phyloP scores from a whole-genome alignment of 2,329 filamentous ascomycete genomes.

The Aureobasidium sp. region DNA sequence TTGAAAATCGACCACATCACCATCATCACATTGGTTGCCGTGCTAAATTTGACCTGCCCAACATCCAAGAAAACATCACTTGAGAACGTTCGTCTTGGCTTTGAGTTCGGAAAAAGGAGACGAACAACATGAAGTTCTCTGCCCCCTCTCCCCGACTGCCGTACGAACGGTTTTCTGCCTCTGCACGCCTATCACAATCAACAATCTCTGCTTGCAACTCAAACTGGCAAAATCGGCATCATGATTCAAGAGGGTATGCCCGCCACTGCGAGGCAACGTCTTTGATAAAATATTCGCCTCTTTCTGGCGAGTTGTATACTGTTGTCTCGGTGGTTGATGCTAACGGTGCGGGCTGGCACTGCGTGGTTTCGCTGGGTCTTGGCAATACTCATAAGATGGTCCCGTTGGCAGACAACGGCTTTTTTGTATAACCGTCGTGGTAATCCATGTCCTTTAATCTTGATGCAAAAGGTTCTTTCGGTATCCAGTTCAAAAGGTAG shows the following conservation, averaged over 20 bases:
- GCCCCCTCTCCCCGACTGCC: background rate
- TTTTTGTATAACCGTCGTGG: constrained; percentile 10
- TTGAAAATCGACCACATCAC: background rate
- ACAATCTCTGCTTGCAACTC: background rate
- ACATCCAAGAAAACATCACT: background rate
- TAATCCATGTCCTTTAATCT: constrained; percentile 2
- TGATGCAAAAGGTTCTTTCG: background rate
- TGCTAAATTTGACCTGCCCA: background rate
- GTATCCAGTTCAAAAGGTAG: background rate
- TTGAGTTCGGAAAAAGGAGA: constrained; percentile 6
- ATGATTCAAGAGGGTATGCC: background rate
- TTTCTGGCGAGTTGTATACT: background rate
- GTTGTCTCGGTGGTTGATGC: constrained; percentile 11
- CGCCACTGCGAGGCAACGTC: constrained; percentile 6
- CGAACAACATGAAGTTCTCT: background rate
- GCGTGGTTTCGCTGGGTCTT: constrained; percentile 6
- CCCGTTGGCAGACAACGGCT: constrained; percentile 6
- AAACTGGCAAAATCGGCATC: background rate
- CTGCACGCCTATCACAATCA: constrained; percentile 8
- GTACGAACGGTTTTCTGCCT: background rate
- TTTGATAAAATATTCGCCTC: background rate
- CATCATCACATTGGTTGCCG: background rate
- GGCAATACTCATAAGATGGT: constrained; percentile 10
- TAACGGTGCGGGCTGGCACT: background rate
- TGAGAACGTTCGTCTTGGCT: constrained; percentile 4